Conservation (phyloP, 345 rosid species). For the Citrus trifoliata region DNA sequence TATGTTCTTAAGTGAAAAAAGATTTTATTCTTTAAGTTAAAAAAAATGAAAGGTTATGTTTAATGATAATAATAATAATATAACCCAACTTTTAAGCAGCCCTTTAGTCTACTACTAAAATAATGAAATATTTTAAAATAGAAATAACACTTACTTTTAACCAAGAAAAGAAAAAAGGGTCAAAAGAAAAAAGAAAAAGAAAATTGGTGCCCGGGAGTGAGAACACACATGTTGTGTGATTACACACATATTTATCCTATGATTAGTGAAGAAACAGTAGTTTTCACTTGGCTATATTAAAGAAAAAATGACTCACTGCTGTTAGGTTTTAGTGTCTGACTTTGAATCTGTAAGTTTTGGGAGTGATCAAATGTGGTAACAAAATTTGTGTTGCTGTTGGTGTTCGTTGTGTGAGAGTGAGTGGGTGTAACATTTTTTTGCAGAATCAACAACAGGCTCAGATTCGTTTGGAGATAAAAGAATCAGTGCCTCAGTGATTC, state of each 20-base stretch:
- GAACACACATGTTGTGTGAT: background rate
- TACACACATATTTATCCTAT: background rate
- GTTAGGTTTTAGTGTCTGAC: conserved; percentile 8
- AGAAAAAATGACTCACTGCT: background rate
- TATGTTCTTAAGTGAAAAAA: too few relatives aligned
- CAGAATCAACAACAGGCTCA: conserved; percentile 1
- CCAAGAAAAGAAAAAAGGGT: too few relatives aligned
- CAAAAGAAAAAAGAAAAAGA: too few relatives aligned
- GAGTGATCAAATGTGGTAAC: background rate
- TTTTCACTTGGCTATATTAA: background rate
- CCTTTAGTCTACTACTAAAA: too few relatives aligned
- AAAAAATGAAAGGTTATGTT: too few relatives aligned
- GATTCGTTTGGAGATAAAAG: conserved; percentile 27
- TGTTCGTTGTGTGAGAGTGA: background rate
- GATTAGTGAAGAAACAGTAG: background rate
- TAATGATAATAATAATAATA: too few relatives aligned
- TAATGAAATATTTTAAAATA: too few relatives aligned
- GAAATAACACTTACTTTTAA: too few relatives aligned
- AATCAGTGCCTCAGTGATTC: conserved; percentile 39
- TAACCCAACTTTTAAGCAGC: too few relatives aligned
- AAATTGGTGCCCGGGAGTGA: too few relatives aligned
- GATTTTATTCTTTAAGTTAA: too few relatives aligned
- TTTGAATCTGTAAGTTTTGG: conserved; percentile 1
- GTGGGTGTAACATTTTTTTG: background rate
- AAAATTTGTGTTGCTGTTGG: background rate